Percentiles rank a stretch among this genome's conserved stretches.
Evolutionary conservation across 2,329 filamentous ascomycete genomes (phyloP).

Genomic region (Colletotrichum cereale): DNA sequence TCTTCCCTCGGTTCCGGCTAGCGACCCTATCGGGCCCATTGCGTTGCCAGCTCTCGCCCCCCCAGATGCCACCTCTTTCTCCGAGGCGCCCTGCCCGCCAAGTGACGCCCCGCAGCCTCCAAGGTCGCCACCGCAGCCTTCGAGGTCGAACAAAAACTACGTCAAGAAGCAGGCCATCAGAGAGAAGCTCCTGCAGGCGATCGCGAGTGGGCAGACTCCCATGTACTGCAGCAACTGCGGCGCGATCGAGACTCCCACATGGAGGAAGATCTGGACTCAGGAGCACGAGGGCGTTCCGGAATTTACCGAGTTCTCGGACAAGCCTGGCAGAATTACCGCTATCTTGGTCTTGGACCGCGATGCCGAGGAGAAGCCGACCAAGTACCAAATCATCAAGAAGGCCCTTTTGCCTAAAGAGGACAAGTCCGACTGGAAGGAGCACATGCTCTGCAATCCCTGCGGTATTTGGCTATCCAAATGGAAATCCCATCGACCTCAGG

Average conservation of each 20-base stretch:
- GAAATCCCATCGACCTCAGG: conserved; percentile 83
- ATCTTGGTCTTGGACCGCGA: conserved; percentile 77
- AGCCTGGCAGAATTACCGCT: conserved; percentile 79
- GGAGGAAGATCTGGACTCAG: conserved; percentile 93
- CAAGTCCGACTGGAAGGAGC: conserved; percentile 75
- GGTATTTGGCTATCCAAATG: conserved; percentile 95
- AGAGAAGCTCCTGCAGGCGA: conserved; percentile 70
- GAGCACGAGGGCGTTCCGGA: conserved; percentile 77
- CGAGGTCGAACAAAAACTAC: conserved; percentile 71
- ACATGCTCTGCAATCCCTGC: conserved; percentile 93
- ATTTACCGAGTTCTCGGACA: conserved; percentile 78
- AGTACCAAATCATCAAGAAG: conserved; percentile 85
- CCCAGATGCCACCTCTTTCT: conserved; percentile 43
- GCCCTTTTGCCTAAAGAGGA: conserved; percentile 72
- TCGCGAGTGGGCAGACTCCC: conserved; percentile 86
- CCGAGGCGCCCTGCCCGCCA: conserved; percentile 57
- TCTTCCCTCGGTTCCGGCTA: conserved; percentile 51
- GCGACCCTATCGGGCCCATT: conserved; percentile 48
- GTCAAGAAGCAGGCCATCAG: conserved; percentile 73
- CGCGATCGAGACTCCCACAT: conserved; percentile 94
- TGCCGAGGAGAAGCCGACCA: conserved; percentile 70
- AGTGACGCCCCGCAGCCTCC: conserved; percentile 56
- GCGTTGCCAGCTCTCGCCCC: conserved; percentile 47
- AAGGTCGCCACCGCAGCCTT: conserved; percentile 52
- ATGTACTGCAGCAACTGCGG: conserved; percentile 94